Conservation (phyloP, 2,329 filamentous ascomycete species). For the Diaporthe aspalathi region DNA sequence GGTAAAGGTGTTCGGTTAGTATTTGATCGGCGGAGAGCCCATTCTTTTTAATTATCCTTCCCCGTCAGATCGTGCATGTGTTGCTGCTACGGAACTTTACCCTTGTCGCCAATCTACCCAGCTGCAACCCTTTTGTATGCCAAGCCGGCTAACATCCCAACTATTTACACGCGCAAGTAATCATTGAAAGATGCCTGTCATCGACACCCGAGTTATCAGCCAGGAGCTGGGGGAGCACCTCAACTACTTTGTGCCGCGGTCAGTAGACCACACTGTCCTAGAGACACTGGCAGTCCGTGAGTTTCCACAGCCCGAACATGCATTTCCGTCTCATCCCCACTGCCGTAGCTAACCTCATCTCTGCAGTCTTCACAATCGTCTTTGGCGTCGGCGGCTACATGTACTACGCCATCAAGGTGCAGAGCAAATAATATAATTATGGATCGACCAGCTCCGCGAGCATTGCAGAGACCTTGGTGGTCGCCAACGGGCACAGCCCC, state of each 20-base stretch:
- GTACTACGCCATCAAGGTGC: slow-evolving; percentile 37
- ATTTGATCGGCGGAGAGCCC: slow-evolving; percentile 14
- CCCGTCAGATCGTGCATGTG: not conserved
- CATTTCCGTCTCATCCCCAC: not conserved
- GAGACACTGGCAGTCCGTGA: slow-evolving; percentile 35
- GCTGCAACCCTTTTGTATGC: not conserved
- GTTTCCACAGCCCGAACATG: not conserved
- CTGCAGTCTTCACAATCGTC: slow-evolving; percentile 26
- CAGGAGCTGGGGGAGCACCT: slow-evolving; percentile 36
- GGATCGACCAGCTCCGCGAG: too few relatives aligned
- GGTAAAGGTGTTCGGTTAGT: not conserved
- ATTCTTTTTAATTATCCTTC: not conserved
- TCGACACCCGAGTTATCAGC: slow-evolving; percentile 33
- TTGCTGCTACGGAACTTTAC: not conserved
- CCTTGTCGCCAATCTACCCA: not conserved
- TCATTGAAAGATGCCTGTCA: slow-evolving; percentile 31
- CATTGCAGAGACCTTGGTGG: too few relatives aligned
- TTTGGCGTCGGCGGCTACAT: slow-evolving; percentile 38
- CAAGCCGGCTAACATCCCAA: slow-evolving; percentile 18
- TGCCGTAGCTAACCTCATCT: not conserved
- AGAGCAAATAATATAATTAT: slow-evolving; percentile 38
- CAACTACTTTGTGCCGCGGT: slow-evolving; percentile 31
- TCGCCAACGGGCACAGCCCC: too few relatives aligned
- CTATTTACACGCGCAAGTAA: not conserved
- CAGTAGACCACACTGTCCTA: slow-evolving; percentile 27